Evolutionary conservation across 306 rosid species (phyloP).

Genomic region (Malus sieversii): DNA sequence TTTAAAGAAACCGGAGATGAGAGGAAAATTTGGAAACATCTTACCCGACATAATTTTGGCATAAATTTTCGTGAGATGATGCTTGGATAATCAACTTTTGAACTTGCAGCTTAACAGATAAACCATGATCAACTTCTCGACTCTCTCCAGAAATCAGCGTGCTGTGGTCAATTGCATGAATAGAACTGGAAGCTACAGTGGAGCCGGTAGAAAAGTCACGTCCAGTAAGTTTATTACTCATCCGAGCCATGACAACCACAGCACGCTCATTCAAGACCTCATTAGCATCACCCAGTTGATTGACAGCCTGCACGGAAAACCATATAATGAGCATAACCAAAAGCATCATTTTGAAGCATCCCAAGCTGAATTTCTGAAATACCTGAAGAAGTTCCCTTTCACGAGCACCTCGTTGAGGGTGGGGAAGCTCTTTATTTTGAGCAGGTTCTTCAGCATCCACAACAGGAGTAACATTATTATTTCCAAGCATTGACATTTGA

Average conservation of each 20-base stretch:
- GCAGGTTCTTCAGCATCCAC: conserved; percentile 74
- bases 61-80: conserved; percentile 76
- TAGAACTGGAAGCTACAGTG: conserved; percentile 43
- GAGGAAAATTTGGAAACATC: conserved; percentile 17
- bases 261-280: conserved; percentile 98
- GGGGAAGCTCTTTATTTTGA: conserved; percentile 62
- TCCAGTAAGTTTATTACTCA: conserved; percentile 96
- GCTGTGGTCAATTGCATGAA: conserved; percentile 61
- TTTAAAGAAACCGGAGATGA: not conserved
- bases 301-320: conserved; percentile 61
- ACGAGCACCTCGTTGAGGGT: conserved; percentile 96
- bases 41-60: conserved; percentile 98
- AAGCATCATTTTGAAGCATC: conserved; percentile 12
- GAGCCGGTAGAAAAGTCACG: conserved; percentile 78
- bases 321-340: conserved; percentile 21
- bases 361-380: conserved; percentile 1
- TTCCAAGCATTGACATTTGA: conserved; percentile 69
- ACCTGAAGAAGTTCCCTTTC: conserved; percentile 98
- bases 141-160: conserved; percentile 66
- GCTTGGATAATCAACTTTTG: conserved; percentile 84
- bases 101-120: conserved; percentile 83
- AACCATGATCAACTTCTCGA: conserved; percentile 85
- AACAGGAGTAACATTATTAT: conserved; percentile 57
- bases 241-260: conserved; percentile 95
- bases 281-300: conserved; percentile 97